phyloP scores from a whole-genome alignment of 306 rosid species.

The Carpinus viminea region DNA sequence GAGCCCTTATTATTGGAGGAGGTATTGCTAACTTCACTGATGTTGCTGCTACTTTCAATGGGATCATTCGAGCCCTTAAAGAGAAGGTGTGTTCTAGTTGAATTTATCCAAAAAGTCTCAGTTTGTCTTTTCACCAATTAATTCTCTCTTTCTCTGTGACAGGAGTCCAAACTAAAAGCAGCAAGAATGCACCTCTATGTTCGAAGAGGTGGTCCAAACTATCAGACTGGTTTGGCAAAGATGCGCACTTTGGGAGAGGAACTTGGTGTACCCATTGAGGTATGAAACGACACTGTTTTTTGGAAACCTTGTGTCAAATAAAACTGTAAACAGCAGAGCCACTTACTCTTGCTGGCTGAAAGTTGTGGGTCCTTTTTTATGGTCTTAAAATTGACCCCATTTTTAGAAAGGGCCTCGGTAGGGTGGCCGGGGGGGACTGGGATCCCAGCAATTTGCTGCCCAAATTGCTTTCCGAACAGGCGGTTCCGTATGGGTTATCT shows the following conservation, averaged over 20 bases:
- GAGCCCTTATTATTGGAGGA: slow-evolving; percentile 89
- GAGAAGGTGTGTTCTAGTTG: slow-evolving; percentile 56
- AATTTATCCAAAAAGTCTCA: slow-evolving; percentile 4
- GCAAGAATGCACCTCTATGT: slow-evolving; percentile 79
- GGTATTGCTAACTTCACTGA: slow-evolving; percentile 94
- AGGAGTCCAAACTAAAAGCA: slow-evolving; percentile 81
- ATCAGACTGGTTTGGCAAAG: slow-evolving; percentile 73
- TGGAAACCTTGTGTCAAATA: slow-evolving; percentile 10
- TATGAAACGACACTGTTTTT: slow-evolving; percentile 26
- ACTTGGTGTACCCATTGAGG: slow-evolving; percentile 82
- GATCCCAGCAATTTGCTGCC: no score
- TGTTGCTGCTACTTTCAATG: slow-evolving; percentile 84
- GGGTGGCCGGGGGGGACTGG: no score
- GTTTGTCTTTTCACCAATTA: background rate
- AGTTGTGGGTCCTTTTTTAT: background rate
- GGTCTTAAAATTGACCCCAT: background rate
- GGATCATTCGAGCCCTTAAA: slow-evolving; percentile 70
- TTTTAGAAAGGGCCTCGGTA: no score
- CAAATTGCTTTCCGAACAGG: no score
- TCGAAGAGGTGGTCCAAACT: slow-evolving; percentile 92
- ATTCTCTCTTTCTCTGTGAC: slow-evolving; percentile 5
- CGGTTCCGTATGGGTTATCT: no score
- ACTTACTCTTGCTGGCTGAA: background rate
- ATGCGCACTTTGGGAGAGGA: slow-evolving; percentile 81
- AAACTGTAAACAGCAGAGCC: background rate